Evolutionary conservation across 2,329 filamentous ascomycete genomes (phyloP), one percentile per base, ranked within the genome.

Genomic region (Teratosphaeria pseudoeucalypti): DNA sequence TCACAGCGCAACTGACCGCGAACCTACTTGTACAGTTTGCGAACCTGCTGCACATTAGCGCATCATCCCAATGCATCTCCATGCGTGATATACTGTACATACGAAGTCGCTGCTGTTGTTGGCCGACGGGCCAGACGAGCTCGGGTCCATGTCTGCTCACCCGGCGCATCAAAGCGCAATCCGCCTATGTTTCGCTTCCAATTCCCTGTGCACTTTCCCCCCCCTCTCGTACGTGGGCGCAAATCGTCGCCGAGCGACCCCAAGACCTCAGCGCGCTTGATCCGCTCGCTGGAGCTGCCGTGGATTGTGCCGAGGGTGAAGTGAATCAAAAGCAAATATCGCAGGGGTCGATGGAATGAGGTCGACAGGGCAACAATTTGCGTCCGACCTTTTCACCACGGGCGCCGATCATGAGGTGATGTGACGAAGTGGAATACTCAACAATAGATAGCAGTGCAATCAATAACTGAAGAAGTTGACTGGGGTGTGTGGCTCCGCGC

Each of bases 101-200:
- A 95, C 91, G 82, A 96, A 96, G 79, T 96, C 91, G 81, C 91
- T 95, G 63, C 91, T 95, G 79, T 90, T 95, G 76, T 89, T 94
- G 71, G 84, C 79, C 55, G 55, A 56, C 52, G 43, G 57, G 58
- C 63, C 58, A 55, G 58, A 43, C 55, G 54, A 56, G 47, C 27
- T 57, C 56, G 12, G 39, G 49, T 62, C 58, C 58, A 63, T 61
- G 34, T n/a, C 59, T 55, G 29, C 29, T 14, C 49, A 19, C n/a
- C n/a, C 19, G 43, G 43, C 43, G 43, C 43, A 10, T n/a, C 23
- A n/a, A 49, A 26, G 43, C 43, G 43, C 43, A 49, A n/a, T 23
- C 43, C 43, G 23, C 19, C 43, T 23, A 23, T 19, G n/a, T 2
- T 23, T 19, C 43, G 1, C 16, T 23, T 49, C 9, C 19, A n/a